Base-by-base conservation (phyloP, 106 monocot genomes). In the Cymbidium sinense region DNA sequence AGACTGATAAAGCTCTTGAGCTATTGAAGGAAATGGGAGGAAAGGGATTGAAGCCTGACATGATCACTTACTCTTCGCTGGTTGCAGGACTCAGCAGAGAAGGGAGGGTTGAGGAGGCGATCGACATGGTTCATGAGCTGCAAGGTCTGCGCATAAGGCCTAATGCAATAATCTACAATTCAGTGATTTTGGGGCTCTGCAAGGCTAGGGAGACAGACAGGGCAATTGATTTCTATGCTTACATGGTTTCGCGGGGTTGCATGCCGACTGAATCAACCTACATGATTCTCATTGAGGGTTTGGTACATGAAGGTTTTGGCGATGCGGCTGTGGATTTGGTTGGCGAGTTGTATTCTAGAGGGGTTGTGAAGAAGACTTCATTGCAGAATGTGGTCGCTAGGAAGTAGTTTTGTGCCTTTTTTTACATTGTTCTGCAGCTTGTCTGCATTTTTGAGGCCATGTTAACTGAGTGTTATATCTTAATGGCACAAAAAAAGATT, bases 261-360 rank as follows among this genome's bases (percentile, higher is more conserved):
- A 89, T 91, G 89, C 96, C 96, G 12, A 93, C 83, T 10, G 91
- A 96, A 78, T 87, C 90, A 20, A 93, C 93, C 19, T 93, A 96
- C 75, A 89, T 87, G 28, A 93, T 91, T 81, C 82, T 96, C 11
- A 75, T 93, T 3, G 93, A 91, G 74, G 96, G 96, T 20, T 25
- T 96, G 43, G 89, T 91, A 27, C 83, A 89, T 78, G 87, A 91
- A 82, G 96, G 93, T 7, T 79, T 91, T 81, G 64, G 86, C 7
- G 86, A 83, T 51, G 89, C 93, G 85, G 96, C 96, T 5, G 62
- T 88, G 15, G 85, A 90, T 50, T 85, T 95, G 58, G 88, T 95
- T 6, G 70, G 52, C 74, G 88, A 90, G 74, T 72, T 95, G 74
- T 92, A 83, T 76, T 83, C 86, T 36, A 86, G 89, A 85, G 88